Base-by-base conservation (phyloP, 2,329 filamentous ascomycete species). In the Exophiala mesophila region DNA sequence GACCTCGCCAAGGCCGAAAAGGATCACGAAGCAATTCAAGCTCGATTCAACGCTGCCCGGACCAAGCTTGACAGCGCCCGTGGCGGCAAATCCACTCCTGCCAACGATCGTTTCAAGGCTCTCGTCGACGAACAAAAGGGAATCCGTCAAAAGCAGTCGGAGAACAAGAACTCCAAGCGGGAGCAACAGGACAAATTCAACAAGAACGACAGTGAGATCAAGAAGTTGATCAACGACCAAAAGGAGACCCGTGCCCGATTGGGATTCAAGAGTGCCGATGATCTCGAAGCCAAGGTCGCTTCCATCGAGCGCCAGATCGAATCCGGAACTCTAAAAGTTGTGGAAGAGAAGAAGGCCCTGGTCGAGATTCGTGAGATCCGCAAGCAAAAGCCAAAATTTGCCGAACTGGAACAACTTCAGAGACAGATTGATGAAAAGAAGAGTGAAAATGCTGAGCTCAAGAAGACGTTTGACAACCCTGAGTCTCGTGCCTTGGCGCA, bases 301-400 rank as follows among this genome's bases (percentile, higher is more conserved):
- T 74, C 74, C 39, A 80, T 96, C 40, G 86, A 95, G 55, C 83
- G 83, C 67, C 78, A 90, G 63, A 88, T 97, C 57, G 86, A 94
- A 64, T 78, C 81, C 24, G 90, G 90, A 53, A 84, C 78, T 63
- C 89, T 98, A 84, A 94, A 89, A 71, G 73, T 98, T 38, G 92
- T 97, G 8, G 92, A 98, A 58, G 92, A 97, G 78, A 94, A 88
- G 76, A 97, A 96, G 77, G 82, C 87, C 6, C 75, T 97, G 15
- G 71, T 77, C 37, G 88, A 96, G 58, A 83, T 95, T 57, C 85
- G 84, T 36, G 83, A 71, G 63, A 72, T 97, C 55, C 83, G 85
- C 66, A 94, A 94, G 74, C 78, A 85, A 60, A 86, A 86, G 71
- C 97, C 96, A 80, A 84, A 80, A 67, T 96, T 98, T 64, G 80